phyloP scores from a whole-genome alignment of 2,329 filamentous ascomycete genomes.

The Coniella lustricola region DNA sequence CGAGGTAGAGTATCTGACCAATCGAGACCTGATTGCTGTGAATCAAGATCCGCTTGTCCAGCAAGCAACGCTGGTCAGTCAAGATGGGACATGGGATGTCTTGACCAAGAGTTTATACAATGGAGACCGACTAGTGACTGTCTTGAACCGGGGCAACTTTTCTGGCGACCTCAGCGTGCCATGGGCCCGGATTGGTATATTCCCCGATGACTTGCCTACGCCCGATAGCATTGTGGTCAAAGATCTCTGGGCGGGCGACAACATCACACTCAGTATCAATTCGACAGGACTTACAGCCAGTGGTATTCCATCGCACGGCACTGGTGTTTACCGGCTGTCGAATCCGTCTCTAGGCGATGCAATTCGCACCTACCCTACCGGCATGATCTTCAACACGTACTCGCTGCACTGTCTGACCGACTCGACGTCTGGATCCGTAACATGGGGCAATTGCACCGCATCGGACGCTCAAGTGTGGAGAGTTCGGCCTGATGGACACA shows the following conservation, averaged over 20 bases:
- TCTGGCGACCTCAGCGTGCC: slow-evolving; percentile 25
- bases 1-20: slow-evolving; percentile 31
- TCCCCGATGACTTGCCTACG: slow-evolving; percentile 21
- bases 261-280: slow-evolving; percentile 18
- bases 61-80: slow-evolving; percentile 40
- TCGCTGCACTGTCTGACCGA: slow-evolving; percentile 36
- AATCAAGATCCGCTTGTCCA: slow-evolving; percentile 35
- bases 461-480: slow-evolving; percentile 37
- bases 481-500: slow-evolving; percentile 24
- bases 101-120: slow-evolving; percentile 39
- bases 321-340: slow-evolving; percentile 35
- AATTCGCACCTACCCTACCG: slow-evolving; percentile 32
- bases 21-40: slow-evolving; percentile 33
- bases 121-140: slow-evolving; percentile 38
- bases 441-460: slow-evolving; percentile 31
- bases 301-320: slow-evolving; percentile 31
- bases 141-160: slow-evolving; percentile 35
- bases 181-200: slow-evolving; percentile 30
- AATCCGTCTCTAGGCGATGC: slow-evolving; percentile 19
- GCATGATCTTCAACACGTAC: slow-evolving; percentile 42
- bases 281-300: slow-evolving; percentile 21
- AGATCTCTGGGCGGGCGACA: slow-evolving; percentile 36
- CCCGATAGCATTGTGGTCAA: slow-evolving; percentile 26
- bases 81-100: slow-evolving; percentile 36
- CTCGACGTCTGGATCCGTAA: slow-evolving; percentile 20